Evolutionary conservation across 2,329 filamentous ascomycete species (phyloP).

Genomic region (Falciphora oryzae): DNA sequence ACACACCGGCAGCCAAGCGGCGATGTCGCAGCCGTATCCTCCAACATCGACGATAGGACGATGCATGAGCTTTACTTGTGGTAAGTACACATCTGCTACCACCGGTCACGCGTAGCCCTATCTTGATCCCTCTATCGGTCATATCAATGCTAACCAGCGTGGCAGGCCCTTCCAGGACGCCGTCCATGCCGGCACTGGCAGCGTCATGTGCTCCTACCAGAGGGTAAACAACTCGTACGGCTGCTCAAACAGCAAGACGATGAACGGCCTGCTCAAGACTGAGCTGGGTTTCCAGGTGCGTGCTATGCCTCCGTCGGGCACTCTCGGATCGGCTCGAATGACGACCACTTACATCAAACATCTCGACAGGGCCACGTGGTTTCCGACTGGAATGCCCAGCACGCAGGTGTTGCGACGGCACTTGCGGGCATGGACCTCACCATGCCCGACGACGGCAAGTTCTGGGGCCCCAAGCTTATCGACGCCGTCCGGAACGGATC

Average conservation of each 20-base stretch:
- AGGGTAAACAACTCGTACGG: slow-evolving; percentile 63
- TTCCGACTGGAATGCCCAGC: slow-evolving; percentile 42
- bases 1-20: slow-evolving; percentile 49
- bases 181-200: slow-evolving; percentile 51
- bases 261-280: slow-evolving; percentile 59
- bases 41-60: slow-evolving; percentile 39
- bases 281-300: slow-evolving; percentile 45
- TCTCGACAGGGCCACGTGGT: slow-evolving; percentile 7
- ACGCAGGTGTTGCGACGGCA: slow-evolving; percentile 54
- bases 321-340: not conserved
- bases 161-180: slow-evolving; percentile 47
- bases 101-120: too few species aligned
- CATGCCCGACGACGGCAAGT: slow-evolving; percentile 48
- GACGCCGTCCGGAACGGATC: slow-evolving; percentile 55
- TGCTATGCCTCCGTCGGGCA: not conserved
- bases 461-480: slow-evolving; percentile 49
- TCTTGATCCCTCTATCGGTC: not conserved
- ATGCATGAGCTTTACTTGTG: slow-evolving; percentile 47
- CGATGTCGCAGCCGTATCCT: slow-evolving; percentile 37
- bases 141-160: not conserved
- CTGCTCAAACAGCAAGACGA: slow-evolving; percentile 60
- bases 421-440: slow-evolving; percentile 65
- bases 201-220: slow-evolving; percentile 59
- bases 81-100: slow-evolving; percentile 18
- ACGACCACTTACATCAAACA: not conserved